Conservation (phyloP, 1,284 basidiomycete species). For the Tetrapyrgos nigripes region DNA sequence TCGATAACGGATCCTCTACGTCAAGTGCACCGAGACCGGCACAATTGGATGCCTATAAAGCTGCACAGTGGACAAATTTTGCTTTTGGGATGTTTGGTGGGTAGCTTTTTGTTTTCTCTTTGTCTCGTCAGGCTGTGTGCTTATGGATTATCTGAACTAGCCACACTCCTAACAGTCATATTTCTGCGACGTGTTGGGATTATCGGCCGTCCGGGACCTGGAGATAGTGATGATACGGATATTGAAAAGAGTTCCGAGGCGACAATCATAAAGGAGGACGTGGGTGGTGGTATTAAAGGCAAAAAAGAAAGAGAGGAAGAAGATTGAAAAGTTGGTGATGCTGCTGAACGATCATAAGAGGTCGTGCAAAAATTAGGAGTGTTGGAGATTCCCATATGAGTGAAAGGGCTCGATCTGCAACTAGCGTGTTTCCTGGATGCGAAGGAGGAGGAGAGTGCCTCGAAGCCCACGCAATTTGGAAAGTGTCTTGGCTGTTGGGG, state of each 20-base stretch:
- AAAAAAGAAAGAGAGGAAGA: no score
- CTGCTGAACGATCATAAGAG: no score
- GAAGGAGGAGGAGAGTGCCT: no score
- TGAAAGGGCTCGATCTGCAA: no score
- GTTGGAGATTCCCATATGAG: no score
- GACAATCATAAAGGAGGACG: no score
- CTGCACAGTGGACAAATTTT: conserved; percentile 16
- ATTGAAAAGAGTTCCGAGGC: not conserved
- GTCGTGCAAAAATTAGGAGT: no score
- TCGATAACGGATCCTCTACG: not conserved
- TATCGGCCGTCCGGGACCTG: conserved; percentile 6
- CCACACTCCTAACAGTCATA: conserved; percentile 8
- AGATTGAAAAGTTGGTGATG: no score
- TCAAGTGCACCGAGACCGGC: not conserved
- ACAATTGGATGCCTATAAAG: conserved; percentile 14
- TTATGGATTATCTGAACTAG: conserved; percentile 1
- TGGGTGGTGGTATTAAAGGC: not conserved
- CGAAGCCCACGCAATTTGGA: no score
- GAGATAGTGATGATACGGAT: not conserved
- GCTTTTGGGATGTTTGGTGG: conserved; percentile 15
- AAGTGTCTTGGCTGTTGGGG: no score
- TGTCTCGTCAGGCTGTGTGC: not conserved
- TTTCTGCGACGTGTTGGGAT: conserved; percentile 15
- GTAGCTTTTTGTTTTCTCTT: not conserved
- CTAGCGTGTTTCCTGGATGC: no score